phyloP scores from a whole-genome alignment of 139 green algal species.

The Volvox reticuliferus region DNA sequence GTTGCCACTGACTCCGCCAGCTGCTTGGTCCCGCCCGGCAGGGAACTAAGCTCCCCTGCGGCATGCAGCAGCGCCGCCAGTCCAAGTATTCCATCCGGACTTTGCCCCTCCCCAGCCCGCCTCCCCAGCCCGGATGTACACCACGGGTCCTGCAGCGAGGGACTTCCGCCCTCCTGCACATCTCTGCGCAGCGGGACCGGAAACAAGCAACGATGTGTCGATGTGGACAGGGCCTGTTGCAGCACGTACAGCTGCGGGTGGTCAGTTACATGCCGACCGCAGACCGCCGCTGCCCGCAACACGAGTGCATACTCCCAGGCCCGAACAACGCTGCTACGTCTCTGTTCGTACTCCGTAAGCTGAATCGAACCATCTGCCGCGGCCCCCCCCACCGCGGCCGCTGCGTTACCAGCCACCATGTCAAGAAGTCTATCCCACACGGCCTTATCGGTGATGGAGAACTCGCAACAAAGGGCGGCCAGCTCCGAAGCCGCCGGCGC shows the following conservation, averaged over 20 bases:
- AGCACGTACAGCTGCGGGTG: background rate
- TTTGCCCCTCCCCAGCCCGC: background rate
- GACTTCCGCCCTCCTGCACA: no score
- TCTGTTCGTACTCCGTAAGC: background rate
- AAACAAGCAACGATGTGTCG: background rate
- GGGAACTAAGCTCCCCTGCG: background rate
- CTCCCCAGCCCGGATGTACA: background rate
- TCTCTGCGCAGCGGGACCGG: background rate
- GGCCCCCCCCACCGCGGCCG: background rate
- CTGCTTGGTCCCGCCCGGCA: background rate
- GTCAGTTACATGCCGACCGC: background rate
- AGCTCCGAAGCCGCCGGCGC: background rate
- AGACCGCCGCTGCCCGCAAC: background rate
- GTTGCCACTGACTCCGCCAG: background rate
- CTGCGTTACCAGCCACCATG: background rate
- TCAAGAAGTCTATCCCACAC: conserved; percentile 18
- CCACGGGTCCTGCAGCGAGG: no score
- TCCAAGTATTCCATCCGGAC: background rate
- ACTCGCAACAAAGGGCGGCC: conserved; percentile 6
- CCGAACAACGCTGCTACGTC: background rate
- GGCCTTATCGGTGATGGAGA: background rate
- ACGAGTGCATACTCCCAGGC: background rate
- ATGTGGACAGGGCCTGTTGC: background rate
- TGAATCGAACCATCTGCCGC: background rate
- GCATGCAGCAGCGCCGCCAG: background rate